These are phyloP conservation scores for Nothopassalora personata DNA, from an alignment of 2,329 filamentous ascomycete genomes.

Conservation along the genomic window DNA sequence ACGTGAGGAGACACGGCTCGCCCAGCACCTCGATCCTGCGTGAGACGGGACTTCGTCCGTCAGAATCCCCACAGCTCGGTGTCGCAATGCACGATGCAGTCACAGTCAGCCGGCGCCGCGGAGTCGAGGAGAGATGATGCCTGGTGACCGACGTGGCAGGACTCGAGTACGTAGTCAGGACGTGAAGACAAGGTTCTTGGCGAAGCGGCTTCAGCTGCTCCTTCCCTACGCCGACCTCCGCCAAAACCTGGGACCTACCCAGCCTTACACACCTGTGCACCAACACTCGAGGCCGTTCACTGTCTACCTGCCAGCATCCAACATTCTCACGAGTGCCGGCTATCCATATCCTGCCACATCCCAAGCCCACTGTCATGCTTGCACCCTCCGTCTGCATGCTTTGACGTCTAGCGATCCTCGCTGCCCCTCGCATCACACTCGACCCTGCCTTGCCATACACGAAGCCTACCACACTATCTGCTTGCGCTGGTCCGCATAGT, in stretches of 20 bases:
- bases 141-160: too few species aligned
- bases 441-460: background rate
- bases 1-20: too few species aligned
- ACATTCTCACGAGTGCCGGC: background rate
- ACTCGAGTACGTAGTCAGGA: too few species aligned
- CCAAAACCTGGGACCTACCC: too few species aligned
- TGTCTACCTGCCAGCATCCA: background rate
- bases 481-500: background rate
- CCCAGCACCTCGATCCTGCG: too few species aligned
- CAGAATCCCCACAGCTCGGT: background rate
- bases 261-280: too few species aligned
- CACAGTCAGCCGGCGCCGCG: background rate
- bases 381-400: background rate
- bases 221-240: too few species aligned
- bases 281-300: too few species aligned
- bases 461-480: background rate
- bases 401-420: background rate
- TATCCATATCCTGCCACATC: background rate
- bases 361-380: background rate
- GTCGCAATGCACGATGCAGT: background rate
- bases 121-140: background rate
- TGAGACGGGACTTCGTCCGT: background rate
- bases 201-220: too few species aligned
- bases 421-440: background rate
- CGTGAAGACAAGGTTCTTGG: too few species aligned